Evolutionary conservation across 108 stramenopile genomes (phyloP), one percentile per base, ranked within the genome.

Genomic region (Hondaea fermentalgiana): DNA sequence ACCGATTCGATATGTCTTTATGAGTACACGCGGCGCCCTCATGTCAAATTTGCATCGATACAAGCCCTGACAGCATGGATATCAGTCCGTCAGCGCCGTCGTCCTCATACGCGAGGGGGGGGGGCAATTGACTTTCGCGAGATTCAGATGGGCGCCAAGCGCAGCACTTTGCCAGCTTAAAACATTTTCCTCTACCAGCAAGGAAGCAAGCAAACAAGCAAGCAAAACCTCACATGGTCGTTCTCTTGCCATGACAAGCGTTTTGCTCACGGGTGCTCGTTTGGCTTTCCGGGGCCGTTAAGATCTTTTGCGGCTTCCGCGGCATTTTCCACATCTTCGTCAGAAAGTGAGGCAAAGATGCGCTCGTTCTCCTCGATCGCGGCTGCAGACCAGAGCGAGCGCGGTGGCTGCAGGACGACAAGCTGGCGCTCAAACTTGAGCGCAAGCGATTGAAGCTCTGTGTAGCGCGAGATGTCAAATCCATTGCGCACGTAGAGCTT

Each of bases 351-450:
- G 25, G 64, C 64, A 28, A 69, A 69, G 64, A 69, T 3, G 64
- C 3, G 64, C 45, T 83, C 76, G 76, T 53, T 47, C 23, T 83
- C 76, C 28, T 21, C 76, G 28, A 53, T n/a, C 6, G 45, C 76
- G 25, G 76, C 19, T 12, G 76, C 23, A 6, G 76, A 28, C 76
- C 45, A 83, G 5, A 83, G n/a, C 19, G 76, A 83, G 4, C 76
- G 76, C 10, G 76, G 76, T 17, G 76, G 76, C 76, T 83, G 49
- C 19, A 83, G 51, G 5, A 83, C 76, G 51, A 83, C 23, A 23
- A 83, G 76, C n/a, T 83, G 76, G 25, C 76, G 76, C 76, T 83
- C 76, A 2, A 25, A 83, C 28, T 83, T 83, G 49, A 83, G 76
- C 19, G 76, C 76, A 47, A 83, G 76, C 51, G 76, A 47, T 23